Conservation (phyloP, 2,329 filamentous ascomycete genomes). For the Clarireedia homoeocarpa region DNA sequence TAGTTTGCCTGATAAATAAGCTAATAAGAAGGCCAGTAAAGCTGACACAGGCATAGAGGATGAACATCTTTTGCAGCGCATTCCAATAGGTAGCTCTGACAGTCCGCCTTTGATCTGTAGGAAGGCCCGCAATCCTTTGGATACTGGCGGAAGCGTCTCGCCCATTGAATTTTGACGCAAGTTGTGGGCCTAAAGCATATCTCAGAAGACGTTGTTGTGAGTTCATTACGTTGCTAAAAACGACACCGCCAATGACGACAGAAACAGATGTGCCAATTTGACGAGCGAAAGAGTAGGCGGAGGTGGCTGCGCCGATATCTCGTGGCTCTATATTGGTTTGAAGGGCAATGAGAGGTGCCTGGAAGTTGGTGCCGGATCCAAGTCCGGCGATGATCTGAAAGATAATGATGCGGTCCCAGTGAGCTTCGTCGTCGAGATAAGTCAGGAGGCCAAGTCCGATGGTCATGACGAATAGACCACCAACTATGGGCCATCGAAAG, state of each 20-base stretch:
- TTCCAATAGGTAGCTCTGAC: too few relatives aligned
- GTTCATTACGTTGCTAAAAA: background rate
- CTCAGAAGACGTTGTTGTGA: background rate
- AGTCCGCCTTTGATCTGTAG: too few relatives aligned
- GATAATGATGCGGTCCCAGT: slow-evolving; percentile 47
- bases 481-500: slow-evolving; percentile 53
- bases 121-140: too few relatives aligned
- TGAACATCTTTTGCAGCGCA: too few relatives aligned
- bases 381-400: slow-evolving; percentile 57
- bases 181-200: too few relatives aligned
- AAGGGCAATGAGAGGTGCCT: slow-evolving; percentile 59
- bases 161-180: too few relatives aligned
- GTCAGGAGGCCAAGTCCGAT: slow-evolving; percentile 59
- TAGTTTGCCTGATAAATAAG: too few relatives aligned
- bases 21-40: too few relatives aligned
- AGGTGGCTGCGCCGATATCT: slow-evolving; percentile 60
- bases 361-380: slow-evolving; percentile 62
- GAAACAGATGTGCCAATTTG: background rate
- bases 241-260: background rate
- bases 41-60: too few relatives aligned
- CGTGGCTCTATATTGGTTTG: slow-evolving; percentile 53
- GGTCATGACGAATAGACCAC: slow-evolving; percentile 49
- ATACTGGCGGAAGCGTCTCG: too few relatives aligned
- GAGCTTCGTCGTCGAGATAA: slow-evolving; percentile 47
- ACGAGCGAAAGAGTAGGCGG: slow-evolving; percentile 33